Evolutionary conservation across 306 rosid genomes (phyloP), one percentile per base, ranked within the genome.

Genomic region (Canavalia ensiformis): DNA sequence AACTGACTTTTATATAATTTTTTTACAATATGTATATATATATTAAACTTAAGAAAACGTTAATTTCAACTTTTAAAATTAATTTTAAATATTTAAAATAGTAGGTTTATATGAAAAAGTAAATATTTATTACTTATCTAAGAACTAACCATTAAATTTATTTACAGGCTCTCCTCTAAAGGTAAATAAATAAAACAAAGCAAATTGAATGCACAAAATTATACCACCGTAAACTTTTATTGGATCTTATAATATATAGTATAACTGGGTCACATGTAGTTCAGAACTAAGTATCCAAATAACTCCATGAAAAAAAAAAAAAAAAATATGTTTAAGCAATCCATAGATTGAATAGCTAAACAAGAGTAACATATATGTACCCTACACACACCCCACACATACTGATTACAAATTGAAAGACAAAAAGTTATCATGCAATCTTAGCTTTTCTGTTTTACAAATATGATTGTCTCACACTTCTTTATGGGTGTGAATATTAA

Each of bases 351-450:
- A 18, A 18, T 66, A 57, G 6, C 18, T 66, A 46, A 35, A 41
- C 4, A 41, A 2, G 25, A 2, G 51, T 7, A 41, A 74, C 45
- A 31, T 34, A 47, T 47, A 44, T 37, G 25, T 67, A 67, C 72
- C 52, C 72, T 67, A 67, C 72, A 60, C 33, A 41, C 57, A 45
- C 47, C 45, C 18, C 72, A 63, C 18, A 51, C 79, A 75, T 13
- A 37, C 4, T 5, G 46, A 62, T 25, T 1, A 33, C 56, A 31
- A 75, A 46, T 75, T 59, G 41, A 60, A 0, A 57, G 42, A 42
- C 55, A 68, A 45, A 68, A 68, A 29, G 73, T 68, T 44, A 68
- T 8, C 51, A 66, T 68, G 55, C 73, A 68, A 68, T 44, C 73
- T 68, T 68, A 68, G 55, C 73, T 68, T 68, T 44, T 68, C 39